A percentile compares a stretch with the other conserved stretches of the same genome.
Conservation (phyloP, 164 flowering plant species). For the Saururus chinensis region DNA sequence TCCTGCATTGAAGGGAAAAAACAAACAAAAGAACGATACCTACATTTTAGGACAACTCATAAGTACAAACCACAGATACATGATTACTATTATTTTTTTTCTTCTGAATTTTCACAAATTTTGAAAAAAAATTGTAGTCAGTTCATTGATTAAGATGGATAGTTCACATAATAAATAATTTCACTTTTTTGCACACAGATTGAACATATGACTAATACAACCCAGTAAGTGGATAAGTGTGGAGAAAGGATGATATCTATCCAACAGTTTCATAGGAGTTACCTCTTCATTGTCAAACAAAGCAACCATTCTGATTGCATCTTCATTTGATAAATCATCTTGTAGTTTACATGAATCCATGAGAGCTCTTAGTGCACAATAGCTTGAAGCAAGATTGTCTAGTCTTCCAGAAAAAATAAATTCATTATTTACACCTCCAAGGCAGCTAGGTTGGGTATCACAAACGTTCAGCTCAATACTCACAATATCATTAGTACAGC, state of each 20-base stretch:
- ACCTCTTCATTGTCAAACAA: conserved; percentile 98
- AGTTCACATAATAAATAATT: no score
- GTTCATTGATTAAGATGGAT: no score
- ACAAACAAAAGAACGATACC: no score
- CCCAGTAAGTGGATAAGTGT: no score
- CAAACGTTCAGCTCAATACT: conserved; percentile 72
- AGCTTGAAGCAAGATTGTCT: conserved; percentile 91
- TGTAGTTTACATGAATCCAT: conserved; percentile 61
- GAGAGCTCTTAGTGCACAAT: conserved; percentile 85
- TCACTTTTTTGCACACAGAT: no score
- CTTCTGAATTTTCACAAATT: no score
- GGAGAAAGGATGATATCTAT: neutral
- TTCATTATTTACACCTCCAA: conserved; percentile 88
- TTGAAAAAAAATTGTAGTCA: no score
- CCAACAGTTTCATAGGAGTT: conserved; percentile 1
- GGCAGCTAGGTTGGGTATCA: conserved; percentile 94
- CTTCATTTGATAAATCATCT: conserved; percentile 52
- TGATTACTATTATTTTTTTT: no score
- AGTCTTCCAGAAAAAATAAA: conserved; percentile 94
- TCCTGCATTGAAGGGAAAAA: no score
- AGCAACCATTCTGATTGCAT: conserved; percentile 82
- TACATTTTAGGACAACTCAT: no score
- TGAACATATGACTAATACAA: no score
- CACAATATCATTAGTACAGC: conserved; percentile 55
- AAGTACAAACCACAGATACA: no score